Evolutionary conservation across 192 early-diverging fungal genomes (phyloP), one percentile per base, ranked within the genome.

Genomic region (Allomyces javanicus): DNA sequence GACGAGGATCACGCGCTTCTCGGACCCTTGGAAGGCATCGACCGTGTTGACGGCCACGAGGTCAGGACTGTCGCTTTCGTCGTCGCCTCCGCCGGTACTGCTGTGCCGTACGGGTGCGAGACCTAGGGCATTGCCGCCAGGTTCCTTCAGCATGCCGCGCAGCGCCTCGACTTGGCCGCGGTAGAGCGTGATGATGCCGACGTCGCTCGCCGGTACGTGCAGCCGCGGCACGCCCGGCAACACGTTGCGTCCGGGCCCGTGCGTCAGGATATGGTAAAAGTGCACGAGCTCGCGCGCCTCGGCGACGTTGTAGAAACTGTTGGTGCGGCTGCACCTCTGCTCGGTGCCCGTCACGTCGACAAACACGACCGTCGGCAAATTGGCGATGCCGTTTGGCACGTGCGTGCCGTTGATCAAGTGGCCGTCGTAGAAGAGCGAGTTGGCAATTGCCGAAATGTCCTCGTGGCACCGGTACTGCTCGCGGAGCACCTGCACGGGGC

Each of bases 11-110:
- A 82, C 63, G 10, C 76, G 73, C 50, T 76, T 78, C 70, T 82
- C 80, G 12, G 76, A 75, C 0, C 80, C 80, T 67, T 82, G 80
- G 69, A 80, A 82, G 14, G 78, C 78, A 66, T 82, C 79, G 12
- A 81, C 79, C 0, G 79, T 81, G 62, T 74, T 77, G 25, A 81
- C 75, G 61, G 75, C 70, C 55, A 78, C 71, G n/a, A 7, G 3
- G 9, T 40, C 33, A 7, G 3, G 7, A 40, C 33, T 7, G 33
- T 40, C 33, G 4, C 4, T 40, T 9, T 40, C 33, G 33, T 40
- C 33, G 33, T 40, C 33, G 7, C 3, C 33, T n/a, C n/a, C n/a
- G 9, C 33, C 33, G 7, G 33, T 40, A 40, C 7, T 40, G 33
- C 7, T 40, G 33, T 40, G 33, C 33, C 33, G 33, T 7, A 40